Evolutionary conservation across 2,329 filamentous ascomycete species (phyloP), one percentile per base, ranked within the genome.

Genomic region (Microascus cirrosus): DNA sequence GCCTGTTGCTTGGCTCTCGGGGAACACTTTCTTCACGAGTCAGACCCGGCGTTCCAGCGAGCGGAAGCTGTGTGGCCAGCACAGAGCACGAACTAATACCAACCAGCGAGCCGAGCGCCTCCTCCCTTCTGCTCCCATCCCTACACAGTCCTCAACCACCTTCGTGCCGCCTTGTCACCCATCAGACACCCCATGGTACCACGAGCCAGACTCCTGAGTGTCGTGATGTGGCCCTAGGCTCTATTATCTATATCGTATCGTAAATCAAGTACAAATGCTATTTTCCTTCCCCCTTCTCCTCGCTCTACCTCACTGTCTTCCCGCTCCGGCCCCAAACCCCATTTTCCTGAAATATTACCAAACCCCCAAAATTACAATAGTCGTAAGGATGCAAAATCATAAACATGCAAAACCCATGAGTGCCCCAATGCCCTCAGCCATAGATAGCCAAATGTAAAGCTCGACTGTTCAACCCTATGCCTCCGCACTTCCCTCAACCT

Each of bases 401-500:
- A n/a, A 24, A 22, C 45, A 12, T 24, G 20, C 45, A 50, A 12
- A 12, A 22, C 42, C 18, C n/a, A 4, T 24, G 18, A 12, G 8
- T 20, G 5, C 45, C 45, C 2, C 4, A 50, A 50, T 24, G 6
- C 45, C n/a, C n/a, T n/a, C 8, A 32, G 28, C 28, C 28, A 32
- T 13, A 42, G 36, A n/a, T 42, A 42, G 36, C 36, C 36, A 42
- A 42, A 32, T 32, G 28, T 32, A 32, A 4, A 32, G 28, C 28
- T 32, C 28, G 28, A 32, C 28, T 32, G 4, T 8, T 32, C 28
- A 32, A 4, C 36, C 36, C 36, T 42, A 13, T 3, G 13, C 36
- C 36, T 42, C 36, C 10, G 6, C 13, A 4, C 18, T n/a, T 20
- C 32, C 56, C 56, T n/a, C 69, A 54, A 80, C 70, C 65, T 80